Evolutionary conservation across 2,329 filamentous ascomycete species (phyloP), one percentile per base, ranked within the genome.

Genomic region (Lasiodiplodia gonubiensis): DNA sequence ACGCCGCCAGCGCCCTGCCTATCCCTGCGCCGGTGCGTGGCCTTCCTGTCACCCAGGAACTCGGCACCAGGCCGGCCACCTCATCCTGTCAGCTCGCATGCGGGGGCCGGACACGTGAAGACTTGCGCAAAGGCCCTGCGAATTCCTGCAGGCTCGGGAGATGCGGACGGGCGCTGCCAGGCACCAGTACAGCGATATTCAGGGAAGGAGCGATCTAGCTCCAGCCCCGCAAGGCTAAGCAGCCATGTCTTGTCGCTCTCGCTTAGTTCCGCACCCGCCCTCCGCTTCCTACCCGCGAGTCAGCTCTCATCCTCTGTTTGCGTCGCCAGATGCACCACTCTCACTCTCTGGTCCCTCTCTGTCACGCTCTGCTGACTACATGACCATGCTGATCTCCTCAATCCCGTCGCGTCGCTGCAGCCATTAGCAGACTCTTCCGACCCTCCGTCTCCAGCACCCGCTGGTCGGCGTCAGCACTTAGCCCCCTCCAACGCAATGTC

Each of bases 1-100:
- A 46, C 42, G 42, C 42, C n/a, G n/a, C 8, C 42, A 46, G 18
- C 42, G 16, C 18, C 42, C 7, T 21, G n/a, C n/a, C 18, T 46
- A 60, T 60, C 55, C 55, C 39, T 60, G 55, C 52, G 33, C 21
- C 21, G 35, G 21, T 23, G 21, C 37, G 55, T 59, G 55, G 55
- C 55, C 55, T 37, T 16, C 53, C 11, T 30, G 18, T 55, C 53
- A n/a, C 30, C 37, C 35, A 33, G 16, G 12, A 12, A 23, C 42
- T 18, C 52, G 30, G 21, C 12, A 8, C 33, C 54, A n/a, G 18
- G 12, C 12, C 37, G 55, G 55, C 55, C 35, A 59, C 55, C 21
- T 46, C 52, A n/a, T 16, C 16, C 18, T 10, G 52, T 33, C 18
- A 14, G 53, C 30, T 23, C 21, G 53, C 18, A 30, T 55, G 53